Percentiles rank a stretch among this genome's conserved stretches.
Evolutionary conservation across 352 stramenopile genomes (phyloP).

Genomic region (Phytophthora crassamura): DNA sequence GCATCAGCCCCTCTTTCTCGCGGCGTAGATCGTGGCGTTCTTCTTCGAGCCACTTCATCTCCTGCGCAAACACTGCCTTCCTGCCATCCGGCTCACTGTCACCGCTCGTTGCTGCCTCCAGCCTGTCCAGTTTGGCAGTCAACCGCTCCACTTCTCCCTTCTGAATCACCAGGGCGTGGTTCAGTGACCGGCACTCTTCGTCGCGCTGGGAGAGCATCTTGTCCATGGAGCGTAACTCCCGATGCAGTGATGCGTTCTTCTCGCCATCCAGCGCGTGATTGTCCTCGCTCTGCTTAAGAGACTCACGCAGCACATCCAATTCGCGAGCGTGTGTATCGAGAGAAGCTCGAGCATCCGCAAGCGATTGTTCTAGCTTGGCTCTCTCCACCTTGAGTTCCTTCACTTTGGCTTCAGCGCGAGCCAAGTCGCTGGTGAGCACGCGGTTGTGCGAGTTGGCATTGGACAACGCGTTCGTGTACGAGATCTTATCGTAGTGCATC

Average conservation of each 20-base stretch:
- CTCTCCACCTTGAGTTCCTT: constrained; percentile 49
- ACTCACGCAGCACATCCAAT: constrained; percentile 63
- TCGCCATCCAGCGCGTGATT: constrained; percentile 59
- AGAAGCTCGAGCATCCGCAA: constrained; percentile 47
- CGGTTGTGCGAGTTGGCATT: constrained; percentile 84
- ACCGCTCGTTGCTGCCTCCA: constrained; percentile 24
- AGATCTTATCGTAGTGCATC: constrained; percentile 86
- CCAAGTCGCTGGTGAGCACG: constrained; percentile 65
- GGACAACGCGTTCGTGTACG: constrained; percentile 80
- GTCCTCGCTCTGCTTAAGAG: constrained; percentile 66
- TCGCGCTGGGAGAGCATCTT: constrained; percentile 73
- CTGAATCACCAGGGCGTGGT: constrained; percentile 59
- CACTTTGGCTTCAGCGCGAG: constrained; percentile 60
- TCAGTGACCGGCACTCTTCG: constrained; percentile 69
- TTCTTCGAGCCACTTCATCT: constrained; percentile 81
- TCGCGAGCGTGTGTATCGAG: constrained; percentile 55
- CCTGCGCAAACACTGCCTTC: constrained; percentile 55
- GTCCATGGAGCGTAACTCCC: constrained; percentile 75
- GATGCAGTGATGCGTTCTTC: constrained; percentile 76
- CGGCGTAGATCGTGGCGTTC: constrained; percentile 62
- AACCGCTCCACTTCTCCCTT: constrained; percentile 68
- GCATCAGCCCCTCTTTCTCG: constrained; percentile 63
- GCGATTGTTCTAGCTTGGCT: constrained; percentile 49
- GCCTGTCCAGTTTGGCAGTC: constrained; percentile 38
- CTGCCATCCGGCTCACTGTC: constrained; percentile 14